Evolutionary conservation across 179 eudicot species (phyloP).

Genomic region (Beta macrorhiza): DNA sequence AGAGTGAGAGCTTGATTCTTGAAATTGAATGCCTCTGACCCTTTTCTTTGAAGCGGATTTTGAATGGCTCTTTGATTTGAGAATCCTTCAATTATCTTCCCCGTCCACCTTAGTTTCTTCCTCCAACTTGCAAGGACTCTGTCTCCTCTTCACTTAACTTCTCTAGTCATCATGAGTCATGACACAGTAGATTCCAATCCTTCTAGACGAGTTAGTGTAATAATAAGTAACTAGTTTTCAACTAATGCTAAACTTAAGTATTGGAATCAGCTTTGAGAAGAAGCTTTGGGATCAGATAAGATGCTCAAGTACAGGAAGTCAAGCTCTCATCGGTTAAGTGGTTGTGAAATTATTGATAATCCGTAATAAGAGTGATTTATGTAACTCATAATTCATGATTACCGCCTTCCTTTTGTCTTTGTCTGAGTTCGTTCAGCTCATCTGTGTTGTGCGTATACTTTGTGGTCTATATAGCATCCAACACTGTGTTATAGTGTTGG

Average conservation of each 20-base stretch:
- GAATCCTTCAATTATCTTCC: neutral
- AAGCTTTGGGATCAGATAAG: neutral
- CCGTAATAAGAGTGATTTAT: neutral
- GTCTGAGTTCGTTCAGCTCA: neutral
- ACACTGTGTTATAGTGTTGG: neutral
- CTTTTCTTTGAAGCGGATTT: neutral
- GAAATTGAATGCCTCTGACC: neutral
- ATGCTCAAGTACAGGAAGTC: neutral
- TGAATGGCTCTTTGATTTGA: neutral
- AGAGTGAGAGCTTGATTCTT: neutral
- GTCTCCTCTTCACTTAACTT: neutral
- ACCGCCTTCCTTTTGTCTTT: neutral
- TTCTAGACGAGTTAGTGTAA: neutral
- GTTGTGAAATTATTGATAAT: neutral
- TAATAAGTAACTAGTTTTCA: neutral
- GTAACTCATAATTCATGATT: neutral
- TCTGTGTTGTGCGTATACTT: neutral
- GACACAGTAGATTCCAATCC: neutral
- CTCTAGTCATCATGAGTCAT: neutral
- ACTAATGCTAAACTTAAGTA: neutral
- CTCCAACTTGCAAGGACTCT: neutral
- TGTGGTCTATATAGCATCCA: neutral
- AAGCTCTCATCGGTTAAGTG: neutral
- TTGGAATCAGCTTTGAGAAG: neutral
- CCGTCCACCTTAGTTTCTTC: neutral